Evolutionary conservation across 129 eudicot genomes (phyloP).

Genomic region (Logfia minima): DNA sequence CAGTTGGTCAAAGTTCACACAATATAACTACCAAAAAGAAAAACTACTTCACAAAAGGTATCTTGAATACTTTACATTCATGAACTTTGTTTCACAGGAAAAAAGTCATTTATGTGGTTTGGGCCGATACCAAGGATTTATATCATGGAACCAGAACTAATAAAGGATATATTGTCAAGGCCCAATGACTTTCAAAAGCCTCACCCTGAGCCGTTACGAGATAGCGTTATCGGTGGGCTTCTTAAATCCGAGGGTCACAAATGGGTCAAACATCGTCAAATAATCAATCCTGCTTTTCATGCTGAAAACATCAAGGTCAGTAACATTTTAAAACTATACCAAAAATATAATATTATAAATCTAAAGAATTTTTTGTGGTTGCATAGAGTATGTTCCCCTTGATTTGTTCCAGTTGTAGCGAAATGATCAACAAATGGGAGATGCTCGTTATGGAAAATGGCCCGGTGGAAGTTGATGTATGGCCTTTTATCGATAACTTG

Average conservation of each 20-base stretch:
- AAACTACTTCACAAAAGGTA: not conserved
- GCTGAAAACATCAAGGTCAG: constrained; percentile 45
- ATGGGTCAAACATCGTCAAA: constrained; percentile 56
- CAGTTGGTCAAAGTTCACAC: too few species aligned
- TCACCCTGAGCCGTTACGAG: constrained; percentile 34
- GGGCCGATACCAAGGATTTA: constrained; percentile 53
- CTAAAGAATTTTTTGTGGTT: not conserved
- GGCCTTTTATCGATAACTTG: constrained; percentile 48
- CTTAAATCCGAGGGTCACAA: constrained; percentile 41
- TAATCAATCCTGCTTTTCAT: constrained; percentile 50
- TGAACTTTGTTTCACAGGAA: constrained; percentile 33
- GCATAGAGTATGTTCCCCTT: constrained; percentile 45
- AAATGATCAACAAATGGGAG: constrained; percentile 52
- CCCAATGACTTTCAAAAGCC: constrained; percentile 44
- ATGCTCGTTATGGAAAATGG: constrained; percentile 13
- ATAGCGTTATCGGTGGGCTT: constrained; percentile 43
- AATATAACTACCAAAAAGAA: too few species aligned
- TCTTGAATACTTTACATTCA: not conserved
- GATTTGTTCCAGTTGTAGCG: constrained; percentile 43
- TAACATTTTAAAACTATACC: not conserved
- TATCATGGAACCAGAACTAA: constrained; percentile 40
- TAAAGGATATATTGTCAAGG: constrained; percentile 46
- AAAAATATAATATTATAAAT: not conserved
- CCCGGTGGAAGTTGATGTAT: constrained; percentile 40
- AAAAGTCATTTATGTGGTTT: constrained; percentile 46